A percentile compares a stretch with the other conserved stretches of the same genome.
Conservation (phyloP, 1,284 basidiomycete genomes). For the Lignosus rhinocerotis region DNA sequence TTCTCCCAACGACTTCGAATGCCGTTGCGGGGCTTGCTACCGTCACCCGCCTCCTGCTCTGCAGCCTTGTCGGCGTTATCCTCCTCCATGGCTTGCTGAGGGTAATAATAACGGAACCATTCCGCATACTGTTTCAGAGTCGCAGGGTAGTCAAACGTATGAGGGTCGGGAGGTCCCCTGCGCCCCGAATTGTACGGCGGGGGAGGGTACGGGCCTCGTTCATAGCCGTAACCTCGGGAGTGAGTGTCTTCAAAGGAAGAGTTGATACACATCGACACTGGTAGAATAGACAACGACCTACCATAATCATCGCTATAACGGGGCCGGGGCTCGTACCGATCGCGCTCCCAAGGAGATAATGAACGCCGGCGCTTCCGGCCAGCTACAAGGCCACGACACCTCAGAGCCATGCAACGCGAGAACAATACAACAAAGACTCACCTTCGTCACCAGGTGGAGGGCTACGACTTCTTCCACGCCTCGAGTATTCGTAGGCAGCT, state of each 20-base stretch:
- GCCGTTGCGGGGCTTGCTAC: slow-evolving; percentile 76
- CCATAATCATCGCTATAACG: slow-evolving; percentile 80
- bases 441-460: slow-evolving; percentile 64
- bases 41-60: slow-evolving; percentile 77
- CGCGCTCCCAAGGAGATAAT: slow-evolving; percentile 81
- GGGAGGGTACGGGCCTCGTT: slow-evolving; percentile 49
- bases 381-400: slow-evolving; percentile 34
- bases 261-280: slow-evolving; percentile 1
- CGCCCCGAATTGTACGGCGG: slow-evolving; percentile 44
- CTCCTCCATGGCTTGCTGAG: slow-evolving; percentile 76
- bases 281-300: slow-evolving; percentile 39
- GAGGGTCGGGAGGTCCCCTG: slow-evolving; percentile 75
- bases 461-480: slow-evolving; percentile 73
- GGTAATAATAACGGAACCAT: slow-evolving; percentile 84
- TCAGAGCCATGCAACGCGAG: slow-evolving; percentile 4
- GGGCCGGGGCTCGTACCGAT: slow-evolving; percentile 77
- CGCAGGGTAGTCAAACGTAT: slow-evolving; percentile 80
- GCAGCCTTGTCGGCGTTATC: slow-evolving; percentile 79
- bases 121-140: slow-evolving; percentile 85
- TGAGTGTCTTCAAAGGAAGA: slow-evolving; percentile 54
- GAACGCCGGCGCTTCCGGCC: slow-evolving; percentile 83
- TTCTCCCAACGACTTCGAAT: slow-evolving; percentile 84
- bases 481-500: slow-evolving; percentile 53
- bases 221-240: slow-evolving; percentile 61
- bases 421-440: slow-evolving; percentile 37